These are phyloP conservation scores for Beta lomatogona DNA, from an alignment of 179 eudicot genomes.

Conservation along the genomic window DNA sequence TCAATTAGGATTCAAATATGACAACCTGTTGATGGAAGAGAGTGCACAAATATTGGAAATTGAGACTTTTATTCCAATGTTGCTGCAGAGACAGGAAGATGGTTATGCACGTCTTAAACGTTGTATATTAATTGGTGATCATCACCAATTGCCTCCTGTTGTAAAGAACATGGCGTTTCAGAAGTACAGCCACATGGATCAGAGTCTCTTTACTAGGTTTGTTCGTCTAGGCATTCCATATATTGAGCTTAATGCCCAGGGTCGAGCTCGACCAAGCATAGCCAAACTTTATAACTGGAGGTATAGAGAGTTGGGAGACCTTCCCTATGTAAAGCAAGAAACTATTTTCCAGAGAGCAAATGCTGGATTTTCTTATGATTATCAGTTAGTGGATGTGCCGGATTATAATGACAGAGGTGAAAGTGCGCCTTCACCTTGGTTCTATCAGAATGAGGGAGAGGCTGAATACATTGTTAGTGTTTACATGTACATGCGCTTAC, in stretches of 20 bases:
- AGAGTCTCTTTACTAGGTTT: constrained; percentile 93
- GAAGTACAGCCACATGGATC: constrained; percentile 99
- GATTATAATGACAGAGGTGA: constrained; percentile 93
- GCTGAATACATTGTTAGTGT: constrained; percentile 95
- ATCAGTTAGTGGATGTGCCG: constrained; percentile 93
- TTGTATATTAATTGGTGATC: constrained; percentile 97
- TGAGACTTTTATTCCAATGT: constrained; percentile 97
- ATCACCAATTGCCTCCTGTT: constrained; percentile 98
- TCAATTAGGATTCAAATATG: constrained; percentile 91
- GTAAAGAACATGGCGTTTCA: constrained; percentile 99
- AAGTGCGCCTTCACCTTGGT: constrained; percentile 97
- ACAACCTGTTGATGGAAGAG: constrained; percentile 96
- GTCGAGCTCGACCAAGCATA: constrained; percentile 97
- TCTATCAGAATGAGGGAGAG: constrained; percentile 97
- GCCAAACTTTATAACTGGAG: constrained; percentile 96
- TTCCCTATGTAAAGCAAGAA: constrained; percentile 72
- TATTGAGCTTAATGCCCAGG: constrained; percentile 98
- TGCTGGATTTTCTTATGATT: constrained; percentile 86
- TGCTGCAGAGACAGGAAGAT: constrained; percentile 97
- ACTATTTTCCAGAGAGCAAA: constrained; percentile 73
- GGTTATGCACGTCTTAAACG: constrained; percentile 96
- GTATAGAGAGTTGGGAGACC: constrained; percentile 93
- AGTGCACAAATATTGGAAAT: constrained; percentile 97
- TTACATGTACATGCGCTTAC: constrained; percentile 88
- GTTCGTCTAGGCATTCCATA: constrained; percentile 95